Percentiles rank a stretch among this genome's conserved stretches.
phyloP scores from a whole-genome alignment of 2,329 filamentous ascomycete genomes.

The Phoma sp. region DNA sequence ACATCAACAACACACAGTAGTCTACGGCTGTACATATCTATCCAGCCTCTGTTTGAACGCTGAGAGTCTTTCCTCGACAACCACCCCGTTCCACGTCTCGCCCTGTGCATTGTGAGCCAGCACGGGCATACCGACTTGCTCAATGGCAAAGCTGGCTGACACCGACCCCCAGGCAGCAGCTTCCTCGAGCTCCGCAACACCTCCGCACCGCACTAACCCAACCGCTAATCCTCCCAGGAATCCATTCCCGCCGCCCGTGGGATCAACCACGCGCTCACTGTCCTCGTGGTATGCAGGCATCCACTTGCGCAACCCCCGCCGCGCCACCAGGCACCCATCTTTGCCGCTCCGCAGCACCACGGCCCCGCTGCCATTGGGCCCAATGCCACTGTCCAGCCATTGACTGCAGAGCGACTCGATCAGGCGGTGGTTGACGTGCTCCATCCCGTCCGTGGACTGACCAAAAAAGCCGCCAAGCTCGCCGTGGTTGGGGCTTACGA shows the following conservation, averaged over 20 bases:
- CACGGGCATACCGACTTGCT: constrained; percentile 84
- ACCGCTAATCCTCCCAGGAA: constrained; percentile 73
- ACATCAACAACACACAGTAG: constrained; percentile 11
- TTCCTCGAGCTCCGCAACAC: constrained; percentile 62
- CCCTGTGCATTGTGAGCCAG: constrained; percentile 48
- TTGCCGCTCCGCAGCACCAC: constrained; percentile 75
- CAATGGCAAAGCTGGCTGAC: constrained; percentile 89
- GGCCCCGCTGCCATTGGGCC: constrained; percentile 52
- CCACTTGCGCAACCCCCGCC: constrained; percentile 61
- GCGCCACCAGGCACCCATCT: constrained; percentile 68
- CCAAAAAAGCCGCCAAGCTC: constrained; percentile 90
- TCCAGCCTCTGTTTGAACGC: constrained; percentile 51
- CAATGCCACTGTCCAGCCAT: constrained; percentile 48
- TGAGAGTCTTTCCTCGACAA: constrained; percentile 51
- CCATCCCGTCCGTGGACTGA: constrained; percentile 39
- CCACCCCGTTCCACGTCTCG: constrained; percentile 58
- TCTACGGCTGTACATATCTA: constrained; percentile 48
- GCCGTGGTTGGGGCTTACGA: constrained; percentile 80
- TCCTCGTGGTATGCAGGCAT: constrained; percentile 75
- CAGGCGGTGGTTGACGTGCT: constrained; percentile 45
- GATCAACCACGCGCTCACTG: constrained; percentile 74
- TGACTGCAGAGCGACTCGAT: constrained; percentile 51
- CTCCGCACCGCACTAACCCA: constrained; percentile 60
- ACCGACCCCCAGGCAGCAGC: constrained; percentile 81
- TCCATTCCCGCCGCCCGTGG: constrained; percentile 91